Evolutionary conservation across 768 basidiomycete species (phyloP).

Genomic region (Rhodotorula sphaerocarpa): DNA sequence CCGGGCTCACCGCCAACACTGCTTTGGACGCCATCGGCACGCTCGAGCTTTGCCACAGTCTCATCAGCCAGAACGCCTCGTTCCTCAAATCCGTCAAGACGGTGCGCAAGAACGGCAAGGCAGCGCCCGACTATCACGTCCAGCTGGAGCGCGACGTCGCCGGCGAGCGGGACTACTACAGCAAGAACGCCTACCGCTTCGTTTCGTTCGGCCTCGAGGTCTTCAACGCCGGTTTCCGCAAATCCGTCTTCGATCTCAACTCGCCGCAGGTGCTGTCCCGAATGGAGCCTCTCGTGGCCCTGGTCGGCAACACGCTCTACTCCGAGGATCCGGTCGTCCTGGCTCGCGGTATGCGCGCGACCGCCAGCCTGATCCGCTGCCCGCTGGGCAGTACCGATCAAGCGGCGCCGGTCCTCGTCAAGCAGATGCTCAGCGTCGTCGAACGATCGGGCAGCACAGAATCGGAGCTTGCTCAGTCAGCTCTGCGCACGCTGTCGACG

Average conservation of each 20-base stretch:
- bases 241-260: slow-evolving; percentile 75
- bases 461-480: slow-evolving; percentile 78
- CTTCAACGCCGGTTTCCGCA: slow-evolving; percentile 74
- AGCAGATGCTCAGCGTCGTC: slow-evolving; percentile 74
- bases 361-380: slow-evolving; percentile 70
- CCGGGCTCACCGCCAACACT: slow-evolving; percentile 74
- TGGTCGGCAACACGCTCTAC: slow-evolving; percentile 87
- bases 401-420: slow-evolving; percentile 71
- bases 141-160: slow-evolving; percentile 63
- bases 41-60: slow-evolving; percentile 72
- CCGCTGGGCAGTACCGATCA: slow-evolving; percentile 67
- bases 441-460: slow-evolving; percentile 76
- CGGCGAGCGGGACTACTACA: slow-evolving; percentile 47
- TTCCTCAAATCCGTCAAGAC: slow-evolving; percentile 55
- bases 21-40: slow-evolving; percentile 62
- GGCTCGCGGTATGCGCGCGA: slow-evolving; percentile 64
- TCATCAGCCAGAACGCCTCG: slow-evolving; percentile 80
- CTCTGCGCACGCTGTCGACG: slow-evolving; percentile 72
- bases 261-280: slow-evolving; percentile 67
- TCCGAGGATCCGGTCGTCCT: slow-evolving; percentile 69
- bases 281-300: slow-evolving; percentile 73
- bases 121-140: slow-evolving; percentile 49
- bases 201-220: slow-evolving; percentile 85
- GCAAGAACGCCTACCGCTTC: slow-evolving; percentile 83
- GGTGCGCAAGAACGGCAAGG: slow-evolving; percentile 26